Conservation (phyloP, 2,329 filamentous ascomycete species). For the Penicillium olsonii region DNA sequence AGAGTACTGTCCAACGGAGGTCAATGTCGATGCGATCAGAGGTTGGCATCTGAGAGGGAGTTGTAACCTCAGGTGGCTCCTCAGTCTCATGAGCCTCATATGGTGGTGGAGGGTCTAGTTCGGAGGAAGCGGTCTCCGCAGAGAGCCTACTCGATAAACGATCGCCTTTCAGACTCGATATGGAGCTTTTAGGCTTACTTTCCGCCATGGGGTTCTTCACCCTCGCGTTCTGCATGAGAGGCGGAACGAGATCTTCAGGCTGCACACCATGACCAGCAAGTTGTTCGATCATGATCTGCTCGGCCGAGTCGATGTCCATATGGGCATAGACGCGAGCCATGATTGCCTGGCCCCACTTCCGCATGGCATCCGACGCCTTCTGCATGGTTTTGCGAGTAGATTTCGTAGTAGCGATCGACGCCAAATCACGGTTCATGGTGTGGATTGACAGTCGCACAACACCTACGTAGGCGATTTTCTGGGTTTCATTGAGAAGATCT, state of each 20-base stretch:
- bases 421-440: constrained; percentile 70
- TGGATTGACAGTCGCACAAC: constrained; percentile 79
- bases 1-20: constrained; percentile 93
- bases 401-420: constrained; percentile 60
- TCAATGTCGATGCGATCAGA: constrained; percentile 91
- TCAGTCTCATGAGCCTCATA: constrained; percentile 65
- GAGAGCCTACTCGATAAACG: constrained; percentile 36
- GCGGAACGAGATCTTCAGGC: constrained; percentile 77
- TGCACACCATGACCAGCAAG: constrained; percentile 88
- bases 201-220: constrained; percentile 89
- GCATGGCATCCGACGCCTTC: constrained; percentile 72
- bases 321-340: constrained; percentile 93
- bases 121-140: constrained; percentile 37
- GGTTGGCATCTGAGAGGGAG: constrained; percentile 76
- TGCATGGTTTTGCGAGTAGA: constrained; percentile 71
- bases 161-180: constrained; percentile 30
- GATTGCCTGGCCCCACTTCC: constrained; percentile 98
- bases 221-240: constrained; percentile 86
- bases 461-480: constrained; percentile 94
- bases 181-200: constrained; percentile 39
- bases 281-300: constrained; percentile 99
- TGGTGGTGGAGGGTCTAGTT: constrained; percentile 56
- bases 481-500: constrained; percentile 88
- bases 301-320: constrained; percentile 87
- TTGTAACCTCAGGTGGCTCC: constrained; percentile 76